Base-by-base conservation (phyloP, 73 alveolate species). In the Paramecium tetraurelia region DNA sequence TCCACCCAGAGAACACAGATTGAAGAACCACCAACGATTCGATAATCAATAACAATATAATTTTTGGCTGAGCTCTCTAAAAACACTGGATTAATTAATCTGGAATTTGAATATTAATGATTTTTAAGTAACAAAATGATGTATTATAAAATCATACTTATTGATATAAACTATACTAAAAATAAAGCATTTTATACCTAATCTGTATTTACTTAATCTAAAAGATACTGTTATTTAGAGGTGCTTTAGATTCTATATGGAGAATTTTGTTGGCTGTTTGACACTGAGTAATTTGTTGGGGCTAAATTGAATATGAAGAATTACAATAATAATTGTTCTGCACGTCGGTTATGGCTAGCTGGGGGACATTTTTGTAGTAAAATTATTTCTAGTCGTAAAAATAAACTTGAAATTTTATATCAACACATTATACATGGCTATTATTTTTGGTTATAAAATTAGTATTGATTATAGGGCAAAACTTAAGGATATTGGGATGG, bases 151-250 rank as follows among this genome's bases (percentile, higher is more conserved):
- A 63, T 63, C 84, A 63, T 63, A 63, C 46, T 63, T 63, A 63
- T 53, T 53, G 69, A 63, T 63, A 63, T 63, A 63, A 63, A 63
- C 48, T 63, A 63, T 31, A 63, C 84, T 63, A 63, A 63, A 63
- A 63, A 53, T 53, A 53, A 11, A 4, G 7, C 4, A 53, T n/a
- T 53, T 53, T 18, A 18, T 53, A 53, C 69, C 31, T 18, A 53
- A 53, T 53, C 69, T 3, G 21, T 53, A 53, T 53, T 53, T 6
- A 33, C 69, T 16, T 53, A n/a, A 53, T 53, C 69, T 5, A 2
- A 53, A 16, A 53, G 69, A 18, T 53, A 53, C 22, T 18, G 0
- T 53, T 53, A 8, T 22, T 16, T 18, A n/a, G 69, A 18, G 3
- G 8, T 18, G 7, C 21, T 53, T 18, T 53, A 53, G 69, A 18